These are phyloP conservation scores for Amborella trichopoda DNA, from an alignment of 164 flowering plant species.

Conservation along the genomic window DNA sequence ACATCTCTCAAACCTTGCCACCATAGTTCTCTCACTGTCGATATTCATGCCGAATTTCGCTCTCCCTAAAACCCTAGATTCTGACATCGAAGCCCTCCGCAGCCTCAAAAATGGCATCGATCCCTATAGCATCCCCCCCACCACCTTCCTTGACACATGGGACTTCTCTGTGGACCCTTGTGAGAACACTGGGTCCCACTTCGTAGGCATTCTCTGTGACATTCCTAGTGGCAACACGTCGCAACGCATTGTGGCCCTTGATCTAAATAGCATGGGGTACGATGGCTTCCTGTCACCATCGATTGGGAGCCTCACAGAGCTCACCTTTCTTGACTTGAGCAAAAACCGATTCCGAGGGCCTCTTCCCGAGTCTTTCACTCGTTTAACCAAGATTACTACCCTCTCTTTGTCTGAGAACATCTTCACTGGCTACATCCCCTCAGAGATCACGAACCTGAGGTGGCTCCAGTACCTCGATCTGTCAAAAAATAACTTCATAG, in stretches of 20 bases:
- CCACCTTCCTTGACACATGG: background rate
- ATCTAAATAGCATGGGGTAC: background rate
- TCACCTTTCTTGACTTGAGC: background rate
- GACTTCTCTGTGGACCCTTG: background rate
- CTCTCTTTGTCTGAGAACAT: background rate
- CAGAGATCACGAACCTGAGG: background rate
- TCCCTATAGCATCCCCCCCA: background rate
- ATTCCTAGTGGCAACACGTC: background rate
- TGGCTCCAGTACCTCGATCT: background rate
- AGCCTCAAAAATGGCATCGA: background rate
- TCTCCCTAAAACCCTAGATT: background rate
- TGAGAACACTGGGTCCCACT: background rate
- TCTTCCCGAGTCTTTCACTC: background rate
- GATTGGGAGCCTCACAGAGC: background rate
- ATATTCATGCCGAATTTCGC: background rate
- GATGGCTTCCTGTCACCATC: background rate
- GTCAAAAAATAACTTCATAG: background rate
- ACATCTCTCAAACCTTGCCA: too few species aligned
- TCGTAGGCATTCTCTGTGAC: background rate
- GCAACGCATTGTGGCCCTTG: background rate
- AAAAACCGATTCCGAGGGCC: background rate
- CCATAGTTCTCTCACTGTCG: background rate
- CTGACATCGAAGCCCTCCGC: background rate
- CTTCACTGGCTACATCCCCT: slow-evolving; percentile 1
- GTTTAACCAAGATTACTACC: background rate